Percentiles rank a stretch among this genome's conserved stretches.
Evolutionary conservation across 2,329 filamentous ascomycete genomes (phyloP).

Genomic region (Paecilomyces fulvus): DNA sequence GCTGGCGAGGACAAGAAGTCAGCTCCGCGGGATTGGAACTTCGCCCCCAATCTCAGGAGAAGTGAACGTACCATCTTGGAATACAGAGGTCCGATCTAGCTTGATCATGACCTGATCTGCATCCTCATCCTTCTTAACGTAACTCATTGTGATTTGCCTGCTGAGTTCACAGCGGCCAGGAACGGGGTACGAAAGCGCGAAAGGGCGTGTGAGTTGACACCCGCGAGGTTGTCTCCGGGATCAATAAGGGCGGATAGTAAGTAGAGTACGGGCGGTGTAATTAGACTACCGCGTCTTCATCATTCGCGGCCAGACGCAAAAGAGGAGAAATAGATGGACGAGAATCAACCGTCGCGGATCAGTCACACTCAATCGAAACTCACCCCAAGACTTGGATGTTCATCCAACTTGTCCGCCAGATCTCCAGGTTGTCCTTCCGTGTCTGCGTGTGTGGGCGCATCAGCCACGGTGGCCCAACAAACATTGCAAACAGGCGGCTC

Average conservation of each 20-base stretch:
- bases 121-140: conserved; percentile 99
- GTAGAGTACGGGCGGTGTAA: conserved; percentile 14
- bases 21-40: conserved; percentile 13
- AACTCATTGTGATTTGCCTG: conserved; percentile 59
- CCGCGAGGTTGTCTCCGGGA: conserved; percentile 10
- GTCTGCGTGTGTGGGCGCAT: conserved; percentile 20
- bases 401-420: conserved; percentile 6
- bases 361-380: background rate
- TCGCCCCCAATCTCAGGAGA: conserved; percentile 14
- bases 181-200: conserved; percentile 6
- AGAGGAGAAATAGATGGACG: conserved; percentile 1
- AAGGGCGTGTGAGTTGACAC: background rate
- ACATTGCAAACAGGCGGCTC: conserved; percentile 32
- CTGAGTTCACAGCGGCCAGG: conserved; percentile 22
- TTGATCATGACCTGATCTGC: conserved; percentile 87
- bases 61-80: conserved; percentile 77
- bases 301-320: conserved; percentile 11
- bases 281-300: conserved; percentile 23
- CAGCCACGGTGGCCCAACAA: conserved; percentile 21
- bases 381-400: background rate
- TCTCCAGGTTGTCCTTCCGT: conserved; percentile 34
- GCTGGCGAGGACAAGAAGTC: conserved; percentile 46
- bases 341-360: background rate
- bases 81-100: conserved; percentile 95
- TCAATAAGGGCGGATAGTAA: conserved; percentile 16